Evolutionary conservation across 345 rosid genomes (phyloP).

Genomic region (Euphorbia lathyris): DNA sequence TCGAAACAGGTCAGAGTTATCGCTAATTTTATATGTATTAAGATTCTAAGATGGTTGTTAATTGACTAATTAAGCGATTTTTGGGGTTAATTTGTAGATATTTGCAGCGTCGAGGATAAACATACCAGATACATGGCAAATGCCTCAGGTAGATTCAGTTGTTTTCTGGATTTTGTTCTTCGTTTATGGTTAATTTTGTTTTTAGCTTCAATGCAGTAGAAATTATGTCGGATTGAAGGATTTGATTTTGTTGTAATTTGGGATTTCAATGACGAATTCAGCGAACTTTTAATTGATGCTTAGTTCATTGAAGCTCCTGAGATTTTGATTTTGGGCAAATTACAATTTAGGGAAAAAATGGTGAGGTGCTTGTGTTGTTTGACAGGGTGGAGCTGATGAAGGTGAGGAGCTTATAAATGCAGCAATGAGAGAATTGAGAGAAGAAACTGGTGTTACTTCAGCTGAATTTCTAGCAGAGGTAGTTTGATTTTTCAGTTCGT

Average conservation of each 20-base stretch:
- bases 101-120: conserved; percentile 26
- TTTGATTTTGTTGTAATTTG: not conserved
- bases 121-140: conserved; percentile 24
- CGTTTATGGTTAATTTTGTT: not conserved
- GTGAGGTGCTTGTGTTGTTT: not conserved
- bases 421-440: conserved; percentile 81
- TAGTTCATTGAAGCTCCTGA: not conserved
- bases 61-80: not conserved
- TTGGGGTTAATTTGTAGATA: conserved; percentile 17
- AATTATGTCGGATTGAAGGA: not conserved
- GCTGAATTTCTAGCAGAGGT: conserved; percentile 87
- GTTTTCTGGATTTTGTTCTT: not conserved
- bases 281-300: not conserved
- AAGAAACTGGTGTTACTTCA: conserved; percentile 93
- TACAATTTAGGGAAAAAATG: not conserved
- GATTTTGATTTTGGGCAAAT: not conserved
- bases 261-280: no score
- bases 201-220: not conserved
- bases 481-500: conserved; percentile 15
- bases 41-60: not conserved
- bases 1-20: conserved; percentile 11
- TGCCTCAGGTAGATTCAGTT: conserved; percentile 29
- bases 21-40: not conserved
- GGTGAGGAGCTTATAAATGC: conserved; percentile 85
- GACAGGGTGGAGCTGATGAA: conserved; percentile 84